Base-by-base conservation (phyloP, 805 yeast species). In the Kazachstania viticola region DNA sequence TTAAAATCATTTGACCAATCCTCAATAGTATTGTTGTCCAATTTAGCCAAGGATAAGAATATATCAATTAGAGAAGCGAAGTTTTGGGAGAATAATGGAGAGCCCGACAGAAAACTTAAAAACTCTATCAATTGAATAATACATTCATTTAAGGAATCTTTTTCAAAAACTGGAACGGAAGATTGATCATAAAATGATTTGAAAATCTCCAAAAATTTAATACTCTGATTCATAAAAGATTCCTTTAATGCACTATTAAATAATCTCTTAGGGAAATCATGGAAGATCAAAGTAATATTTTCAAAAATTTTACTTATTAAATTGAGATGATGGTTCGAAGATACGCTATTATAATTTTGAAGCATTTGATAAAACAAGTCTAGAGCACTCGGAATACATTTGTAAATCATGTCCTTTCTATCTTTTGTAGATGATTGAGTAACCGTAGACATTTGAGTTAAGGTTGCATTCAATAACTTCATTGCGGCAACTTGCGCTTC, bases 1-100 rank as follows among this genome's bases (percentile, higher is more conserved):
- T 85, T 83, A 46, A 74, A 69, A 47, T 85, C 87, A 2, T 58
- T 61, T 3, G 54, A 50, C 65, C 77, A 81, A n/a, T 39, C 40
- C 4, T 65, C 67, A 22, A 62, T 67, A 0, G 60, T 53, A 4
- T 61, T 65, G 1, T 45, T 36, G 2, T 78, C 64, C 9, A 76
- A 44, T 9, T 54, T 45, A 5, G 73, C 52, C 7, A 69, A 50
- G 3, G 43, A 41, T 1, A 63, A 40, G 5, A 73, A 41, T n/a
- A 60, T 34, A 7, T 53, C 45, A 4, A 62, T 34, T 4, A 29
- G 16, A 3, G 28, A 16, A 13, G n/a, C 18, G 5, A 37, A 21
- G 9, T 47, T 49, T 5, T 27, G 23, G 4, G 29, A 14, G 6
- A 32, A 29, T 16, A 44, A 38, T 1, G 27, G 23, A 4, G 28